A percentile compares a stretch with the other conserved stretches of the same genome.
Conservation (phyloP, 495 filamentous ascomycete species). For the Hyaloscypha finlandica region DNA sequence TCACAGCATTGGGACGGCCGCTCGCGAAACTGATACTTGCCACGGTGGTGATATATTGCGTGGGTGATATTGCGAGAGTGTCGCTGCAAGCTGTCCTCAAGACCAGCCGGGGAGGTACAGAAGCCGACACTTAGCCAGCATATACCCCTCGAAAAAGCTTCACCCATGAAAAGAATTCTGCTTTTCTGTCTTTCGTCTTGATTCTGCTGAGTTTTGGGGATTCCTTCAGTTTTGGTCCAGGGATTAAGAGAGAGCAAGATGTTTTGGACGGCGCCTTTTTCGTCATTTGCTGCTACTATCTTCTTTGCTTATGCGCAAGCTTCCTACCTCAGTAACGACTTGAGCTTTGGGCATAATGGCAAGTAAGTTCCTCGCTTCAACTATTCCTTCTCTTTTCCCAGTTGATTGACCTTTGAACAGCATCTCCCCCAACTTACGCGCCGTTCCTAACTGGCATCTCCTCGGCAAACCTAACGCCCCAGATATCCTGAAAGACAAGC, state of each 20-base stretch:
- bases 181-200: not conserved
- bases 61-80: constrained; percentile 25
- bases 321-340: constrained; percentile 58
- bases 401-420: constrained; percentile 11
- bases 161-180: not conserved
- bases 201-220: not conserved
- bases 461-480: constrained; percentile 71
- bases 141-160: not conserved
- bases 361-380: constrained; percentile 47
- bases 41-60: constrained; percentile 21
- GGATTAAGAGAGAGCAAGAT: constrained; percentile 7
- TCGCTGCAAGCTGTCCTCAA: constrained; percentile 35
- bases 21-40: constrained; percentile 30
- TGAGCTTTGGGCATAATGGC: constrained; percentile 76
- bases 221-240: not conserved
- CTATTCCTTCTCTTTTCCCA: not conserved
- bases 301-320: constrained; percentile 59
- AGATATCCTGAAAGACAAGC: constrained; percentile 81
- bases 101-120: constrained; percentile 14
- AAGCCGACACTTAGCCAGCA: constrained; percentile 1
- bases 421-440: constrained; percentile 28
- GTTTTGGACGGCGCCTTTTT: constrained; percentile 21
- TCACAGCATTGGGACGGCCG: constrained; percentile 27
- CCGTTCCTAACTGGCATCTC: constrained; percentile 42
- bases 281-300: constrained; percentile 42